Conservation (phyloP, 2,329 filamentous ascomycete species). For the Nothopassalora personata region DNA sequence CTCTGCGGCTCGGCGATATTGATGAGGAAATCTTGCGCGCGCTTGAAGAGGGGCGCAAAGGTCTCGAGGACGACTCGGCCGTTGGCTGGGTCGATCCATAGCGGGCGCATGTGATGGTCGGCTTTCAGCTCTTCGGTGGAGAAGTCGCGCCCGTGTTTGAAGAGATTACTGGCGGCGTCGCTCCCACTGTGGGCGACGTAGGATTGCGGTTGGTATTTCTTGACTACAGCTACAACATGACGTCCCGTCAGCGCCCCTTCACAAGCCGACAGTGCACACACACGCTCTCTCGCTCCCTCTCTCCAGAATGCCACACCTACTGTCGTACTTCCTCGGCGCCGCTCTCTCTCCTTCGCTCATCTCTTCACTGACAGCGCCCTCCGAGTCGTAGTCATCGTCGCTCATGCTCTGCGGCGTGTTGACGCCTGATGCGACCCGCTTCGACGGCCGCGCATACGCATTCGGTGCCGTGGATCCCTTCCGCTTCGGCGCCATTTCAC, state of each 20-base stretch:
- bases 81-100: conserved; percentile 87
- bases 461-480: conserved; percentile 35
- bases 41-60: conserved; percentile 79
- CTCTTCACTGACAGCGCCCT: conserved; percentile 32
- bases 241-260: conserved; percentile 16
- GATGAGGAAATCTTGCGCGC: conserved; percentile 90
- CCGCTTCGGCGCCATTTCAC: conserved; percentile 37
- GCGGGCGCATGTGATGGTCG: conserved; percentile 80
- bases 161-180: conserved; percentile 53
- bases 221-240: conserved; percentile 37
- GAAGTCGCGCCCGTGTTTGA: conserved; percentile 65
- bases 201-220: conserved; percentile 46
- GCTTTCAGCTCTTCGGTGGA: conserved; percentile 76
- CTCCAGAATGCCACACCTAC: conserved; percentile 27
- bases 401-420: conserved; percentile 42
- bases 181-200: conserved; percentile 30
- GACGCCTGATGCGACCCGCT: conserved; percentile 37
- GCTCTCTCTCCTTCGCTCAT: conserved; percentile 25
- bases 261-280: conserved; percentile 13
- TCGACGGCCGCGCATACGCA: conserved; percentile 30
- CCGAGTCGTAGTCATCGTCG: conserved; percentile 56
- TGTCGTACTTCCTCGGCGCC: conserved; percentile 34
- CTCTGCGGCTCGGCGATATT: conserved; percentile 93
- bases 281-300: not conserved
- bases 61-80: conserved; percentile 90